Evolutionary conservation across 352 stramenopile genomes (phyloP).

Genomic region (Phytopythium kandeliae): DNA sequence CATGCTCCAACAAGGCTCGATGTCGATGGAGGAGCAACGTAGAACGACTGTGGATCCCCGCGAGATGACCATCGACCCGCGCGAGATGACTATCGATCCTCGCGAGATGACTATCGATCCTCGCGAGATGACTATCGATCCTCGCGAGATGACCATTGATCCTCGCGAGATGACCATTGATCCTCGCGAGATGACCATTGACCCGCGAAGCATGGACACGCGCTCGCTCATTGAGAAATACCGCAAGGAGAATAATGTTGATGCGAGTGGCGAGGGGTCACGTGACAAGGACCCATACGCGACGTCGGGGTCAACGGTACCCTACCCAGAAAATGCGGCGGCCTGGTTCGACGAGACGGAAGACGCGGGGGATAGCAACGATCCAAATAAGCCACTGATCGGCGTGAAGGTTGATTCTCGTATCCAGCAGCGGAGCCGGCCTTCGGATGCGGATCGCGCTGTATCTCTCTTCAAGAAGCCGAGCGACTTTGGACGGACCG

Average conservation of each 20-base stretch:
- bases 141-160: conserved; percentile 1
- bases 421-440: not conserved
- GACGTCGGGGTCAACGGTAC: conserved; percentile 9
- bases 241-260: conserved; percentile 18
- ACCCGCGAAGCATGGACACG: conserved; percentile 10
- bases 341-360: conserved; percentile 25
- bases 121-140: not conserved
- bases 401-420: not conserved
- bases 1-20: conserved; percentile 5
- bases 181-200: conserved; percentile 5
- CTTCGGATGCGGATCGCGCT: not conserved
- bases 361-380: conserved; percentile 6
- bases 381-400: conserved; percentile 4
- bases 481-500: conserved; percentile 11
- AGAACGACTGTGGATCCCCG: too few relatives aligned
- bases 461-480: conserved; percentile 9
- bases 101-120: not conserved
- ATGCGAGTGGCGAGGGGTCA: conserved; percentile 13
- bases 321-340: conserved; percentile 16
- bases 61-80: too few relatives aligned
- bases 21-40: too few relatives aligned
- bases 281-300: conserved; percentile 8
- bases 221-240: conserved; percentile 24
- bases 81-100: too few relatives aligned
- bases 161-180: conserved; percentile 4